Conservation (phyloP, 2,329 filamentous ascomycete species). For the Arthrobotrys sphaeroides region DNA sequence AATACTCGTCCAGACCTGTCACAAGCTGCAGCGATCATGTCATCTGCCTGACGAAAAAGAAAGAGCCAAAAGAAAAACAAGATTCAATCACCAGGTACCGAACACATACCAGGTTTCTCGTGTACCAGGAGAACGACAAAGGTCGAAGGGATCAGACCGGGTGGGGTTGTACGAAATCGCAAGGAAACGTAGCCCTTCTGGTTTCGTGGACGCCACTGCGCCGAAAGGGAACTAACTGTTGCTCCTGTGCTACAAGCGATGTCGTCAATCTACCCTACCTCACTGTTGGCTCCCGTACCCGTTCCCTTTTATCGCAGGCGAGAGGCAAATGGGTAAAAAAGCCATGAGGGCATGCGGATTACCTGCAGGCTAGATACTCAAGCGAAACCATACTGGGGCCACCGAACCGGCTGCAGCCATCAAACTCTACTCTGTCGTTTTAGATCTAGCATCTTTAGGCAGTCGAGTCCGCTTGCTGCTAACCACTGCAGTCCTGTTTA, state of each 20-base stretch:
- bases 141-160: not conserved
- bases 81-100: slow-evolving; percentile 34
- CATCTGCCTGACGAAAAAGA: slow-evolving; percentile 45
- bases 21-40: slow-evolving; percentile 43
- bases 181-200: slow-evolving; percentile 15
- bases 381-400: slow-evolving; percentile 28
- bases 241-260: slow-evolving; percentile 37
- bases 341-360: slow-evolving; percentile 51
- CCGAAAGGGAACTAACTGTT: slow-evolving; percentile 31
- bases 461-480: not conserved
- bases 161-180: slow-evolving; percentile 34
- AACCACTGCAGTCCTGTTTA: not conserved
- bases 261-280: slow-evolving; percentile 46
- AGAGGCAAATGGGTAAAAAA: slow-evolving; percentile 9
- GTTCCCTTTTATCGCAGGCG: slow-evolving; percentile 15
- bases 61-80: not conserved
- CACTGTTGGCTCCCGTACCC: slow-evolving; percentile 28
- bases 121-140: slow-evolving; percentile 21
- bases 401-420: slow-evolving; percentile 18
- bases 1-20: slow-evolving; percentile 35
- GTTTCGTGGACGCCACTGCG: slow-evolving; percentile 17
- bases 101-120: slow-evolving; percentile 44
- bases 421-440: slow-evolving; percentile 33
- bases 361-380: slow-evolving; percentile 36
- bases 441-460: slow-evolving; percentile 10